phyloP scores from a whole-genome alignment of 805 yeast genomes.

The Kuraishia cidri region DNA sequence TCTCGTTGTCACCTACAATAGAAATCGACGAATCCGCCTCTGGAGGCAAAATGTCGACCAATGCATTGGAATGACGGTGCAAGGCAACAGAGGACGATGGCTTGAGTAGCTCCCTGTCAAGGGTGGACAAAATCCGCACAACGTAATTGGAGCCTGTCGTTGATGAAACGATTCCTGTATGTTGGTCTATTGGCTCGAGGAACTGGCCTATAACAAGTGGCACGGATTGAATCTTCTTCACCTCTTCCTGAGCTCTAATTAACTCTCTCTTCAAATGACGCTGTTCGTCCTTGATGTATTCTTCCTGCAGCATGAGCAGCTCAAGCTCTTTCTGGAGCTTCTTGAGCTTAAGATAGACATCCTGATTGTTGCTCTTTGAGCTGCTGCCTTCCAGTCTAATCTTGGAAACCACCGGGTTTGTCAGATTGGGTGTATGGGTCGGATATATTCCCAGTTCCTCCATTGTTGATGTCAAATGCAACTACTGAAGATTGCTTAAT shows the following conservation, averaged over 20 bases:
- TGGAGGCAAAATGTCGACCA: conserved; percentile 96
- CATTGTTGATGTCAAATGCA: conserved; percentile 23
- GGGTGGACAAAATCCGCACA: conserved; percentile 87
- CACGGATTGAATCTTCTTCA: conserved; percentile 92
- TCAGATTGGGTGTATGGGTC: conserved; percentile 15
- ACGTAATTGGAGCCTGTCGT: conserved; percentile 98
- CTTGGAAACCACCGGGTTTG: conserved; percentile 9
- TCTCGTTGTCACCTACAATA: conserved; percentile 89
- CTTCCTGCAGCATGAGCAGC: conserved; percentile 80
- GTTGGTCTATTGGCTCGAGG: conserved; percentile 93
- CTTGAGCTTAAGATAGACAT: conserved; percentile 78
- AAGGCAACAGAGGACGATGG: conserved; percentile 94
- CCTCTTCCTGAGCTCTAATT: conserved; percentile 96
- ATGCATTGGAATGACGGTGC: conserved; percentile 96
- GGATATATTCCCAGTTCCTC: conserved; percentile 53
- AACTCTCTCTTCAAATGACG: conserved; percentile 93
- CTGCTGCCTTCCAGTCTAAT: not conserved
- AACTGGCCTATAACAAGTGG: conserved; percentile 98
- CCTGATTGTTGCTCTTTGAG: conserved; percentile 26
- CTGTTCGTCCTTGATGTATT: conserved; percentile 92
- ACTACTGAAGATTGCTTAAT: too few relatives aligned
- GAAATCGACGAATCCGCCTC: conserved; percentile 97
- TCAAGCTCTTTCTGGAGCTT: conserved; percentile 87
- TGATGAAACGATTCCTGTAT: conserved; percentile 92
- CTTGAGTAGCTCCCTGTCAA: conserved; percentile 89